A percentile compares a stretch with the other conserved stretches of the same genome.
phyloP scores from a whole-genome alignment of 805 yeast species.

The Saturnispora halmiae region DNA sequence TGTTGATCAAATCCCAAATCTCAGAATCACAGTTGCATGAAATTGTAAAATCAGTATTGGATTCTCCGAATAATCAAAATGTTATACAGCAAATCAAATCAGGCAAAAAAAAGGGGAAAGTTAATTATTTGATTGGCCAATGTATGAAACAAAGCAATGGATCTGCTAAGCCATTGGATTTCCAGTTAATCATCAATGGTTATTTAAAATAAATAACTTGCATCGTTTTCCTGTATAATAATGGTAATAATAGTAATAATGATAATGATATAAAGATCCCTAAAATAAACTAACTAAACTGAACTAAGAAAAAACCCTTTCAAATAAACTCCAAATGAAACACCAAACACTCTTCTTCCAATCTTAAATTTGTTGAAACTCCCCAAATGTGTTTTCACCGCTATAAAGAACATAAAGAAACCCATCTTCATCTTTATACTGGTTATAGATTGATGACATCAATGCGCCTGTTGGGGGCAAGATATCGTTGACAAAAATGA shows the following conservation, averaged over 20 bases:
- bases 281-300: no score
- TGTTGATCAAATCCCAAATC: conserved; percentile 35
- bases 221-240: no score
- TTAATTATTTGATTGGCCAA: conserved; percentile 75
- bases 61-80: conserved; percentile 35
- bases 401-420: conserved; percentile 92
- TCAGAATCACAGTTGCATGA: conserved; percentile 20
- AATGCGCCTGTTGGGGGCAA: conserved; percentile 97
- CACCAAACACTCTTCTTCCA: no score
- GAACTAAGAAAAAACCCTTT: conserved; percentile 1
- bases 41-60: conserved; percentile 31
- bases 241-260: background rate
- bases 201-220: conserved; percentile 11
- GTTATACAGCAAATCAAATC: conserved; percentile 50
- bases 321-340: background rate
- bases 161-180: conserved; percentile 28
- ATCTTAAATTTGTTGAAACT: no score
- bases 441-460: conserved; percentile 90
- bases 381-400: conserved; percentile 95
- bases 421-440: conserved; percentile 96
- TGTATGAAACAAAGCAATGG: conserved; percentile 81
- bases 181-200: conserved; percentile 21
- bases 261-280: no score
- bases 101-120: conserved; percentile 44
- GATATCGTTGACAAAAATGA: conserved; percentile 93